Conservation (phyloP, 2,329 filamentous ascomycete species). For the Neocucurbitaria cava region DNA sequence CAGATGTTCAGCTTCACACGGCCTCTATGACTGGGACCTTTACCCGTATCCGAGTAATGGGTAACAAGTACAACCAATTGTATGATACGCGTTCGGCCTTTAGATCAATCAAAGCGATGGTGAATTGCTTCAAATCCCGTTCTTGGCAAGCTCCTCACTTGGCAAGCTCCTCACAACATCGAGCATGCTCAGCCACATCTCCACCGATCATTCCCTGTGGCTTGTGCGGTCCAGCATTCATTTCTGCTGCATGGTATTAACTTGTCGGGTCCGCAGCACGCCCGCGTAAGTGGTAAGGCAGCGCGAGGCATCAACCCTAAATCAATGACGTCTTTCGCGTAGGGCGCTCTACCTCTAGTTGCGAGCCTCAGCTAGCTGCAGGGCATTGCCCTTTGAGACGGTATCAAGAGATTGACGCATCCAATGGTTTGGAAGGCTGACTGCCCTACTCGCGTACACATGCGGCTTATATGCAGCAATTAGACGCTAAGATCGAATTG, state of each 20-base stretch:
- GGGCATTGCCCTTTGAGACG: slow-evolving; percentile 5
- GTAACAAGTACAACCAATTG: not conserved
- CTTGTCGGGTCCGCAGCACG: not conserved
- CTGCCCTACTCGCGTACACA: slow-evolving; percentile 9
- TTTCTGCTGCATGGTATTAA: not conserved
- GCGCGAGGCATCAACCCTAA: not conserved
- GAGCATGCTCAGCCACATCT: not conserved
- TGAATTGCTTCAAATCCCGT: not conserved
- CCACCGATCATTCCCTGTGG: not conserved
- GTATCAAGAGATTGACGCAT: slow-evolving; percentile 3
- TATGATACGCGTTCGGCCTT: not conserved
- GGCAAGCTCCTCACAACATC: not conserved
- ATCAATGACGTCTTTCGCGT: not conserved
- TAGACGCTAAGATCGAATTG: slow-evolving; percentile 17
- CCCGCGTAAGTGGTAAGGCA: not conserved
- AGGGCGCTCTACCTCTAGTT: not conserved
- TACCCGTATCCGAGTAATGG: not conserved
- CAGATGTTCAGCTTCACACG: not conserved
- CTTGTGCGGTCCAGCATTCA: not conserved
- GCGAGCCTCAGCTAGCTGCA: slow-evolving; percentile 10
- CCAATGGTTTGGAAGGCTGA: slow-evolving; percentile 15
- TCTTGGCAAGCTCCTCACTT: not conserved
- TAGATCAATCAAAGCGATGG: not conserved
- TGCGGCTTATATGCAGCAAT: slow-evolving; percentile 21
- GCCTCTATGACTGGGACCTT: not conserved